Percentiles rank a stretch among this genome's conserved stretches.
phyloP scores from a whole-genome alignment of 495 filamentous ascomycete genomes.

The Thermochaetoides thermophila region DNA sequence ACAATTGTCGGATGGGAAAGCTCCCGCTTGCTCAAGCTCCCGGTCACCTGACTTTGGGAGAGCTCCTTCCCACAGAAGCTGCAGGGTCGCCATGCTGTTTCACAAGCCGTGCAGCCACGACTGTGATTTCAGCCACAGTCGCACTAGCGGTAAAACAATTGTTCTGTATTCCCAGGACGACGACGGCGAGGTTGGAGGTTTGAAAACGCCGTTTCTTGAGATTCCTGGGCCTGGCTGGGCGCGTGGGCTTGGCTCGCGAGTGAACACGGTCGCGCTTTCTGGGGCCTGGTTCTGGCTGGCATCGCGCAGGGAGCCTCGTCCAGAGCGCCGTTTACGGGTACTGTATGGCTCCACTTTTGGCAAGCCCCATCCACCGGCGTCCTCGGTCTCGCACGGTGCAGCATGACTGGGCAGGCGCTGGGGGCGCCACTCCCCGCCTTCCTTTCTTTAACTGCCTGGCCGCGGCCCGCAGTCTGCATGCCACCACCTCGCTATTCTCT shows the following conservation, averaged over 20 bases:
- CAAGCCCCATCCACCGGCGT: constrained; percentile 12
- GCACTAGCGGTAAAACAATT: too few relatives aligned
- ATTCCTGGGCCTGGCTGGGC: too few relatives aligned
- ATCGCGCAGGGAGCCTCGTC: constrained; percentile 20
- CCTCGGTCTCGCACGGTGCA: constrained; percentile 18
- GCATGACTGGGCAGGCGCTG: constrained; percentile 1
- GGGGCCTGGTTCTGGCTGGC: constrained; percentile 6
- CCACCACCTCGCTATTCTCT: constrained; percentile 43
- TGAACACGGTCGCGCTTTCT: too few relatives aligned
- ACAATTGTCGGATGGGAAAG: neutral
- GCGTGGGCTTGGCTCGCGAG: too few relatives aligned
- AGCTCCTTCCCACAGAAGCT: too few relatives aligned
- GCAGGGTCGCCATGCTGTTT: too few relatives aligned
- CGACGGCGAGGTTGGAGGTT: too few relatives aligned
- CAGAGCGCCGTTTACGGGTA: too few relatives aligned
- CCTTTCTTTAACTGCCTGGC: constrained; percentile 32
- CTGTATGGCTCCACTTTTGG: constrained; percentile 12
- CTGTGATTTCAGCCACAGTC: too few relatives aligned
- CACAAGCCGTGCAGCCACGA: too few relatives aligned
- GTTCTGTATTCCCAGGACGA: too few relatives aligned
- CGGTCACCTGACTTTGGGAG: neutral
- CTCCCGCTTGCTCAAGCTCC: neutral
- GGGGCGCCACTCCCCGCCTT: constrained; percentile 33
- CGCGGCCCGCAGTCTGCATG: constrained; percentile 33
- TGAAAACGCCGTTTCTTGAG: too few relatives aligned